A percentile compares a stretch with the other conserved stretches of the same genome.
Evolutionary conservation across 2,329 filamentous ascomycete species (phyloP).

Genomic region (Myriosclerotinia duriaeana): DNA sequence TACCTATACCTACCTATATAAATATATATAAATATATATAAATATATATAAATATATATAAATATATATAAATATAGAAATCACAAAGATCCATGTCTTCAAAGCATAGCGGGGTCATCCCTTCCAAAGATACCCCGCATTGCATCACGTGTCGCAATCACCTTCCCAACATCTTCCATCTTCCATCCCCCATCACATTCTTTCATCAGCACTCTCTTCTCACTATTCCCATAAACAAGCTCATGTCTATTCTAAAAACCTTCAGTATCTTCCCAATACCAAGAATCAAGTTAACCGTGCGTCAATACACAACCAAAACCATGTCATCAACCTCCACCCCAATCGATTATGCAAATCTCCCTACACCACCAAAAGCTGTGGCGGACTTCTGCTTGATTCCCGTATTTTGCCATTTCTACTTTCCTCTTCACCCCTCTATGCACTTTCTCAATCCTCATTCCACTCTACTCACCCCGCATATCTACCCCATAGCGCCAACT

Average conservation of each 20-base stretch:
- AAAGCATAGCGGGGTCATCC: background rate
- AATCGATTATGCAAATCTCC: slow-evolving; percentile 30
- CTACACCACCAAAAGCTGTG: slow-evolving; percentile 44
- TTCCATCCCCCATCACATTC: background rate
- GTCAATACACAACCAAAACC: background rate
- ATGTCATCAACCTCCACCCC: background rate
- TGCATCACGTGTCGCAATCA: background rate
- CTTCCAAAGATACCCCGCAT: background rate
- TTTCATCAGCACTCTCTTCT: background rate
- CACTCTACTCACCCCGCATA: background rate
- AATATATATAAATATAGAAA: too few relatives aligned
- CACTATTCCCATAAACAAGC: background rate
- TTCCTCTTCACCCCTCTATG: background rate
- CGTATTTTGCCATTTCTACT: slow-evolving; percentile 43
- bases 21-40: too few relatives aligned
- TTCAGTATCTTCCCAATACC: too few relatives aligned
- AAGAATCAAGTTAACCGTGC: background rate
- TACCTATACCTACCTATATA: too few relatives aligned
- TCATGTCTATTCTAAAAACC: background rate
- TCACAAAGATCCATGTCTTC: too few relatives aligned
- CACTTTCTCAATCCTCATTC: background rate
- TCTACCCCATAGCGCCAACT: too few relatives aligned
- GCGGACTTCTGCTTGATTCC: slow-evolving; percentile 93
- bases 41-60: too few relatives aligned
- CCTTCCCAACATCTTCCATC: background rate